Evolutionary conservation across 2,329 filamentous ascomycete species (phyloP).

Genomic region (Metarhizium anisopliae): DNA sequence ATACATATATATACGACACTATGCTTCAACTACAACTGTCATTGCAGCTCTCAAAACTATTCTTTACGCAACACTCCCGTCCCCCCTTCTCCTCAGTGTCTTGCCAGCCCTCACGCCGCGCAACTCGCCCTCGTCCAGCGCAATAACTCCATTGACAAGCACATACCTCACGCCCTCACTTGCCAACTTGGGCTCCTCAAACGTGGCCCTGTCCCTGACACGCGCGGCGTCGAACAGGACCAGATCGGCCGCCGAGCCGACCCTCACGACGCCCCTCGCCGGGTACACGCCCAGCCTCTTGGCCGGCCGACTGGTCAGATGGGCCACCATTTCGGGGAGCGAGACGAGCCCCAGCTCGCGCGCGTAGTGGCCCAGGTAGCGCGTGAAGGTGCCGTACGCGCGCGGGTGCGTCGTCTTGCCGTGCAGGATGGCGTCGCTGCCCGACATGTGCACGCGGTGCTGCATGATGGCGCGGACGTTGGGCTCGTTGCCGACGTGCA

Average conservation of each 20-base stretch:
- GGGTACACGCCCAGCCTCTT: slow-evolving; percentile 15
- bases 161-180: slow-evolving; percentile 14
- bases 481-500: slow-evolving; percentile 16
- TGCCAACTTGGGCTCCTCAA: slow-evolving; percentile 12
- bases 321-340: slow-evolving; percentile 14
- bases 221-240: slow-evolving; percentile 13
- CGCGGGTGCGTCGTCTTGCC: slow-evolving; percentile 15
- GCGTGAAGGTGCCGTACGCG: slow-evolving; percentile 16
- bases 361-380: slow-evolving; percentile 15
- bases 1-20: too few relatives aligned
- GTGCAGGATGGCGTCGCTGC: slow-evolving; percentile 16
- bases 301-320: slow-evolving; percentile 14
- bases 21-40: too few relatives aligned
- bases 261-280: slow-evolving; percentile 11
- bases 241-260: slow-evolving; percentile 15
- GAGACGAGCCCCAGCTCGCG: slow-evolving; percentile 12
- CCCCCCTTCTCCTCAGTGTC: slow-evolving; percentile 10
- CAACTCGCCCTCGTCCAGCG: slow-evolving; percentile 12
- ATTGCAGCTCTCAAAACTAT: not conserved
- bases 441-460: slow-evolving; percentile 15
- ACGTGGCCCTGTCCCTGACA: slow-evolving; percentile 14
- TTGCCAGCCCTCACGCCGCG: slow-evolving; percentile 12
- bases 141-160: slow-evolving; percentile 14
- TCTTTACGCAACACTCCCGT: slow-evolving; percentile 6
- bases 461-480: slow-evolving; percentile 16